phyloP scores from a whole-genome alignment of 257 asterid genomes.

The Buddleja alternifolia region DNA sequence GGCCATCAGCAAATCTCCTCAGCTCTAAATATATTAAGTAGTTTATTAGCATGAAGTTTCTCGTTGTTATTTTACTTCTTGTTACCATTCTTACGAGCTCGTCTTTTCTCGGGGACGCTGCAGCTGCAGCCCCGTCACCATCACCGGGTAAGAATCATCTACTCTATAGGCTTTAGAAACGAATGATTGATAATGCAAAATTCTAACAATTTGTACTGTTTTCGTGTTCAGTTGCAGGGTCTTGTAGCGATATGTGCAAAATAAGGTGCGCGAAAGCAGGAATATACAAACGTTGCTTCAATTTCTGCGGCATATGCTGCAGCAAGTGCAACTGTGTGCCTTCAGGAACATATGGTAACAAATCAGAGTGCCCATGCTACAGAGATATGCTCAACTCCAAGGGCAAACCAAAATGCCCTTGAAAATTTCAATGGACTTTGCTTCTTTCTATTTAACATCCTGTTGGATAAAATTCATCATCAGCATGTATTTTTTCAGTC shows the following conservation, averaged over 20 bases:
- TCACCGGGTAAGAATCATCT: slow-evolving; percentile 29
- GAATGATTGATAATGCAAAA: too few relatives aligned
- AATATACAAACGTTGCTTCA: slow-evolving; percentile 40
- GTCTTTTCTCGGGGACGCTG: slow-evolving; percentile 24
- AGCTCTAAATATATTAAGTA: too few relatives aligned
- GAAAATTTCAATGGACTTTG: neutral
- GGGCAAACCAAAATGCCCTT: slow-evolving; percentile 53
- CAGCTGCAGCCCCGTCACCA: slow-evolving; percentile 4
- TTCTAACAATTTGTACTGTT: neutral
- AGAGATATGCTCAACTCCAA: slow-evolving; percentile 45
- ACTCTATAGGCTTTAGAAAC: too few relatives aligned
- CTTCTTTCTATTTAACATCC: too few relatives aligned
- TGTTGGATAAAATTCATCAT: too few relatives aligned
- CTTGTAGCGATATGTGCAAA: slow-evolving; percentile 36
- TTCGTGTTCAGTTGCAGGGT: slow-evolving; percentile 23
- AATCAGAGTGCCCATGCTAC: slow-evolving; percentile 52
- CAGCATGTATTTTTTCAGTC: too few relatives aligned
- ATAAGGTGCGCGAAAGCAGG: slow-evolving; percentile 49
- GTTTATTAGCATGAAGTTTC: too few relatives aligned
- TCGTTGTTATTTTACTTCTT: slow-evolving; percentile 28
- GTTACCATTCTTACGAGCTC: slow-evolving; percentile 36
- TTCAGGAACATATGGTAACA: slow-evolving; percentile 52
- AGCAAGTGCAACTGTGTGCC: slow-evolving; percentile 50
- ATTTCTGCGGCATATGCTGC: slow-evolving; percentile 46
- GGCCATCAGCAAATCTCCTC: neutral